Evolutionary conservation across 2,329 filamentous ascomycete genomes (phyloP), one percentile per base, ranked within the genome.

Genomic region (Intubia oerlemansii): DNA sequence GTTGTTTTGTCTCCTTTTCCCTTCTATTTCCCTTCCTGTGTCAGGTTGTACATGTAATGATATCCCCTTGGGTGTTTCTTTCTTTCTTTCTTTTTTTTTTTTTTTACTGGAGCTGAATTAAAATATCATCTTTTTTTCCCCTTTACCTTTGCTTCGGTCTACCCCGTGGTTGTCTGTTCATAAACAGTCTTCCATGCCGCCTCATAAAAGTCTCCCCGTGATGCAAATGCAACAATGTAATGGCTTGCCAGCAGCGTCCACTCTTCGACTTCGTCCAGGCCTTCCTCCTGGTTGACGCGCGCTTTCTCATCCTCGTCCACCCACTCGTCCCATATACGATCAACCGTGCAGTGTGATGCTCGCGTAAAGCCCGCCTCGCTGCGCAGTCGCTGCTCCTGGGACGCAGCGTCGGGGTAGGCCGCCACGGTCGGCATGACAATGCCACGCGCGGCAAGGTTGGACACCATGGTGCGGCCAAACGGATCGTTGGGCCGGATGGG

Each of bases 181-280:
- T 25, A n/a, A n/a, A n/a, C n/a, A n/a, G n/a, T n/a, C n/a, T 28
- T 10, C 38, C 41, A 41, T 9, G 38, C 25, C 18, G 37, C 36
- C 23, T 26, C 26, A 26, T 56, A 49, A 6, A 44, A 50, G 2
- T 42, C 46, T 18, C 70, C 67, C 40, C 66, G 71, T 66, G 77
- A 90, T 2, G 73, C 88, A 85, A 85, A 95, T 4, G 70, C 72
- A 24, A 98, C 63, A 37, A 84, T 71, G 44, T 98, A 98, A 56
- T 98, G 88, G 38, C 64, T 67, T 1, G 82, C 79, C 40, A 98
- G 51, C 39, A 98, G 50, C 42, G 74, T 62, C 76, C 88, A 91
- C 53, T 98, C 88, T 50, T 98, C 88, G 15, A 93, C 63, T 51
- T 98, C 88, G 51, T 98, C 88, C 36, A 98, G 50, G 42, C 88